Evolutionary conservation across 768 basidiomycete genomes (phyloP).

Genomic region (Russula olivacea): DNA sequence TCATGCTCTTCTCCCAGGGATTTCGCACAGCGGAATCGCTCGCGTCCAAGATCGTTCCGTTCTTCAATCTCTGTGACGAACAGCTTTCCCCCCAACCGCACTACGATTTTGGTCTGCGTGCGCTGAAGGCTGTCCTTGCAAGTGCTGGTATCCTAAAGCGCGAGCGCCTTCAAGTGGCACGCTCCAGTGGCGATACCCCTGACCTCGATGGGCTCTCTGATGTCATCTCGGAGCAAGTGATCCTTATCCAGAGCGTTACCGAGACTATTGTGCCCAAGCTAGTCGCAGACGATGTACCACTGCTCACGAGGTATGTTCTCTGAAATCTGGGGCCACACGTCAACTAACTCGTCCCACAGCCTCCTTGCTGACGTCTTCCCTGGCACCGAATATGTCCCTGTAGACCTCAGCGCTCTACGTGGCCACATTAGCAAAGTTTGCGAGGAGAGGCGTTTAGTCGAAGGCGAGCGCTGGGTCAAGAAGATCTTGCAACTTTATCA

Average conservation of each 20-base stretch:
- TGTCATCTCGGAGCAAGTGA: conserved; percentile 82
- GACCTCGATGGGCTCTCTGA: conserved; percentile 58
- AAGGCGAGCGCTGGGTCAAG: conserved; percentile 84
- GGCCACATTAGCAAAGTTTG: conserved; percentile 85
- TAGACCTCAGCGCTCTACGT: conserved; percentile 81
- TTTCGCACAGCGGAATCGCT: conserved; percentile 96
- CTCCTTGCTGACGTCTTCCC: conserved; percentile 97
- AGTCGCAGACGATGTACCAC: conserved; percentile 93
- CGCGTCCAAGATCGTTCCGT: conserved; percentile 98
- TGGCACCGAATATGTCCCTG: conserved; percentile 84
- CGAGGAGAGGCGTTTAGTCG: conserved; percentile 73
- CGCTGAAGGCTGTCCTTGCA: conserved; percentile 91
- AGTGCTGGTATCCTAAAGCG: conserved; percentile 98
- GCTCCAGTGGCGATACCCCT: conserved; percentile 36
- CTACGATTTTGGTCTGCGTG: conserved; percentile 98
- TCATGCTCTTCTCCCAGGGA: conserved; percentile 99
- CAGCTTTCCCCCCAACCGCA: conserved; percentile 96
- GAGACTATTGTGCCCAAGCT: conserved; percentile 98
- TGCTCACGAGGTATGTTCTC: conserved; percentile 71
- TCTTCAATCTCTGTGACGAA: conserved; percentile 98
- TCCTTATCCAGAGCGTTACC: conserved; percentile 95
- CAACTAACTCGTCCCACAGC: conserved; percentile 37
- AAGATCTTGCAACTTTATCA: conserved; percentile 98
- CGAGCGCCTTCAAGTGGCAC: conserved; percentile 59
- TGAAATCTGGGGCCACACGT: neutral